Conservation (phyloP, 2,329 filamentous ascomycete genomes). For the Diaporthe citri region DNA sequence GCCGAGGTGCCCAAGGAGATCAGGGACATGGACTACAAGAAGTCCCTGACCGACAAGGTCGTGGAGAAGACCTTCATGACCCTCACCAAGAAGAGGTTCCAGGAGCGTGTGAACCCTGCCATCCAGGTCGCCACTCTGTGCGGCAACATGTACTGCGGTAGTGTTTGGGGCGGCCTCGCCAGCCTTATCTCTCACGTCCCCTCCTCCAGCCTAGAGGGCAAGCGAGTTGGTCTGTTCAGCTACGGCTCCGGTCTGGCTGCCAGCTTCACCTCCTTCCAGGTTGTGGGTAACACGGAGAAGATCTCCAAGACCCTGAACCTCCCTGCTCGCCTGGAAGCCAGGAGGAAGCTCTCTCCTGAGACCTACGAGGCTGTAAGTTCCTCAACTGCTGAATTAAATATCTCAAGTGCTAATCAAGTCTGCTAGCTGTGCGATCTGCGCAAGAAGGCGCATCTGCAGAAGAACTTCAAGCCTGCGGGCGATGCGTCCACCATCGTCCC, state of each 20-base stretch:
- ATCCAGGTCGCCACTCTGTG: slow-evolving; percentile 84
- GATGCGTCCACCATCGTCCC: slow-evolving; percentile 73
- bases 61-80: slow-evolving; percentile 90
- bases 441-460: slow-evolving; percentile 86
- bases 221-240: slow-evolving; percentile 82
- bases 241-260: slow-evolving; percentile 82
- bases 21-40: slow-evolving; percentile 82
- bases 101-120: slow-evolving; percentile 79
- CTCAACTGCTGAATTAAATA: background rate
- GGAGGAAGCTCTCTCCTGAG: slow-evolving; percentile 76
- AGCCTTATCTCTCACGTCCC: slow-evolving; percentile 76
- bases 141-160: slow-evolving; percentile 77
- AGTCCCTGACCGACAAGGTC: slow-evolving; percentile 83
- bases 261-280: slow-evolving; percentile 79
- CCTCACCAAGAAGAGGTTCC: slow-evolving; percentile 86
- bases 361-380: slow-evolving; percentile 78
- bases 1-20: slow-evolving; percentile 82
- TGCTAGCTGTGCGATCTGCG: slow-evolving; percentile 81
- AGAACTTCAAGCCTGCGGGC: slow-evolving; percentile 79
- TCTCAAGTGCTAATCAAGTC: background rate
- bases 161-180: slow-evolving; percentile 82
- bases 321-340: slow-evolving; percentile 74
- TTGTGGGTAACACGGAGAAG: slow-evolving; percentile 76
- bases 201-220: slow-evolving; percentile 74
- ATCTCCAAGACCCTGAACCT: slow-evolving; percentile 79